Base-by-base conservation (phyloP, 768 basidiomycete species). In the Suillus paluster region DNA sequence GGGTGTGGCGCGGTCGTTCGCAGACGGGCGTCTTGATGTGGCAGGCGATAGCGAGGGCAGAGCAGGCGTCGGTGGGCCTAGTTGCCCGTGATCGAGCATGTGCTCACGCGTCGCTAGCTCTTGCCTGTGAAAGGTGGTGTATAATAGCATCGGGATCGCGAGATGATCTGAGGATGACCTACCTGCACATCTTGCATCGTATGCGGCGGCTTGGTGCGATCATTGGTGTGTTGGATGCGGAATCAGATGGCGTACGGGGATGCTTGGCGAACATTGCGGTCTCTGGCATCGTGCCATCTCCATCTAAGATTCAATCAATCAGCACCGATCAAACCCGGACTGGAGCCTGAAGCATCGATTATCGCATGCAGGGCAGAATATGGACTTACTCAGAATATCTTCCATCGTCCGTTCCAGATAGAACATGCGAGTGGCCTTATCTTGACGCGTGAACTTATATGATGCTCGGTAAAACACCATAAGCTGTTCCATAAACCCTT, bases 131-230 rank as follows among this genome's bases (percentile, higher is more conserved):
- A 58, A 50, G 39, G 56, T 50, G 14, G 50, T 12, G 50, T 39
- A 36, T 23, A 25, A 46, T 33, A 50, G 62, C 25, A 50, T 39
- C 42, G 12, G 53, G 25, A 46, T 8, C 12, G 33, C 54, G 38
- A 39, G 21, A 6, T 48, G 48, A 61, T 34, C 21, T 15, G 17
- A 53, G 25, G 6, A 12, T 49, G 39, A 64, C 83, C 55, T 62
- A 89, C 91, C 93, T 82, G 80, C 95, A 97, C 88, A 91, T 93
- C 76, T 92, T 95, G 76, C 95, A 97, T 70, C 95, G 82, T 70
- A 97, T 95, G 44, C 89, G 84, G 44, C 87, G 80, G 42, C 81
- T 79, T 5, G 82, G 83, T 12, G 80, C 73, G 55, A 71, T 81
- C 39, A 78, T 78, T 0, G 92, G 88, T 0, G 90, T 89, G 4